phyloP scores from a whole-genome alignment of 2,329 filamentous ascomycete species.

The Ciborinia camelliae region DNA sequence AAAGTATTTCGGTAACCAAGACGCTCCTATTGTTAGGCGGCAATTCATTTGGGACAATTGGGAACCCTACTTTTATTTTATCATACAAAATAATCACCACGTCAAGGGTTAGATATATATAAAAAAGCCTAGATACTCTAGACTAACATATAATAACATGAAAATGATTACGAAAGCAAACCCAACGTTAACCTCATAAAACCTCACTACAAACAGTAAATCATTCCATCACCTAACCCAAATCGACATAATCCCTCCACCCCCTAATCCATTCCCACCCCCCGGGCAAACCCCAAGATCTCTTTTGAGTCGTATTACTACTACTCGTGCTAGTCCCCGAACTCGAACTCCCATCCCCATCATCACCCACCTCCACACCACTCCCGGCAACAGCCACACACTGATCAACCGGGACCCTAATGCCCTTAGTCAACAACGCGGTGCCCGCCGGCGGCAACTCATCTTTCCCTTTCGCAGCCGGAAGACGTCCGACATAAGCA shows the following conservation, averaged over 20 bases:
- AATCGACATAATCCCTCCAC: not conserved
- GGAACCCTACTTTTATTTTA: no score
- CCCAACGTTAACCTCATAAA: no score
- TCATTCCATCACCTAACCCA: not conserved
- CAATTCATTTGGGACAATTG: no score
- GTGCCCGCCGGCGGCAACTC: not conserved
- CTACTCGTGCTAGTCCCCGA: not conserved
- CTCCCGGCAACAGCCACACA: not conserved
- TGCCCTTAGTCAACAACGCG: not conserved
- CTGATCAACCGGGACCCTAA: not conserved
- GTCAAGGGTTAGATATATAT: no score
- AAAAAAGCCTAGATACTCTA: no score
- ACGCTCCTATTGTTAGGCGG: no score
- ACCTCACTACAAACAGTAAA: no score
- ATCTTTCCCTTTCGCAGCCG: not conserved
- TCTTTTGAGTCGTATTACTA: not conserved
- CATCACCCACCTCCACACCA: not conserved
- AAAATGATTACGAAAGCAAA: no score
- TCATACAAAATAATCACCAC: no score
- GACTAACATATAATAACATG: no score
- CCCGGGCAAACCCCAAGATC: not conserved
- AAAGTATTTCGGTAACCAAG: no score
- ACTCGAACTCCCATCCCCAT: not conserved
- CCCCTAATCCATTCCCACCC: conserved; percentile 1
- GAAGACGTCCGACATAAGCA: conserved; percentile 16